Percentiles rank a stretch among this genome's conserved stretches.
phyloP scores from a whole-genome alignment of 495 filamentous ascomycete species.

The Achaetomiella virescens region DNA sequence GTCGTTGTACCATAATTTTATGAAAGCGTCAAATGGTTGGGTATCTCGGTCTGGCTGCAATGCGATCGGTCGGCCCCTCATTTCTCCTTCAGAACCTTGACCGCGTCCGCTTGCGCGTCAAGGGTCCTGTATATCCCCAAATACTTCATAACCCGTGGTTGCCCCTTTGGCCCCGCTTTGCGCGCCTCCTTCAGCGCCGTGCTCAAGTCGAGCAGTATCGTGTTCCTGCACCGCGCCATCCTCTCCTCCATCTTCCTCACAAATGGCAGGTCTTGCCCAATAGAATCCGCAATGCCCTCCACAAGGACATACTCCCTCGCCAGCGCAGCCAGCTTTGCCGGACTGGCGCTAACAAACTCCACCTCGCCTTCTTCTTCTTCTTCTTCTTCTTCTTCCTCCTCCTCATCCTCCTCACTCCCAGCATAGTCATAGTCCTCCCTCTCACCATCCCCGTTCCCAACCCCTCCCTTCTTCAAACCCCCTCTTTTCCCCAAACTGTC shows the following conservation, averaged over 20 bases:
- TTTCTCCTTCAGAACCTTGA: conserved; percentile 59
- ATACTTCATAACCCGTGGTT: conserved; percentile 57
- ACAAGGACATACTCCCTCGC: conserved; percentile 39
- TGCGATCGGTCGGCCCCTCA: conserved; percentile 14
- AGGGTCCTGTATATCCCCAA: conserved; percentile 72
- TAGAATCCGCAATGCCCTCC: conserved; percentile 33
- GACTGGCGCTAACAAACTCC: conserved; percentile 33
- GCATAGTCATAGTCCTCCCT: conserved; percentile 25
- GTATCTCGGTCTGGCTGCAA: conserved; percentile 25
- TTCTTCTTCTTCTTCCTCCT: conserved; percentile 23
- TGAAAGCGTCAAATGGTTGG: conserved; percentile 18
- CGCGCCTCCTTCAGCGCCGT: conserved; percentile 70
- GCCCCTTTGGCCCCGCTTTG: conserved; percentile 46
- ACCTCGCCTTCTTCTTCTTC: conserved; percentile 20
- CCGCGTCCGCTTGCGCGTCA: conserved; percentile 65
- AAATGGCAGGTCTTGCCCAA: conserved; percentile 39
- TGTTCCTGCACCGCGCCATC: conserved; percentile 51
- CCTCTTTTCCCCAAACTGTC: conserved; percentile 25
- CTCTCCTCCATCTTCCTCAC: conserved; percentile 52
- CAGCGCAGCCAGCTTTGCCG: conserved; percentile 38
- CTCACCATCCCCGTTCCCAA: conserved; percentile 29
- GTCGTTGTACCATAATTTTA: conserved; percentile 42
- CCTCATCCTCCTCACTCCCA: conserved; percentile 22
- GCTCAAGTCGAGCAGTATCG: conserved; percentile 75
- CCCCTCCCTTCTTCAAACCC: background rate